phyloP scores from a whole-genome alignment of 345 rosid species.

The Angophora floribunda region DNA sequence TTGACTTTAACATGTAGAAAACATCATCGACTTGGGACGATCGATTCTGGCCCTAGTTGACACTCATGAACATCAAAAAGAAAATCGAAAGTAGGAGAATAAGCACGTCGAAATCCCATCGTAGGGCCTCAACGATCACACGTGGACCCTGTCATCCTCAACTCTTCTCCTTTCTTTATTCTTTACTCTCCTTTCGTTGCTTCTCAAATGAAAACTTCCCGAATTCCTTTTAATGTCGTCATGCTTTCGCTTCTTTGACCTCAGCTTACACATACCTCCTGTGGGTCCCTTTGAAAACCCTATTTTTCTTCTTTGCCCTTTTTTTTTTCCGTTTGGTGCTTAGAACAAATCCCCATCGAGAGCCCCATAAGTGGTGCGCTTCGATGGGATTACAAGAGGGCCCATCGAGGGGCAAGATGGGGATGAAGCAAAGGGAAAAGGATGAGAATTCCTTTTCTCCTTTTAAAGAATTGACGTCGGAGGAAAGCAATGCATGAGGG shows the following conservation, averaged over 20 bases:
- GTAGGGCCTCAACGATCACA: constrained; percentile 38
- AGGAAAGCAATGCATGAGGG: constrained; percentile 88
- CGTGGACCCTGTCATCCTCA: constrained; percentile 30
- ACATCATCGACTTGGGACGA: background rate
- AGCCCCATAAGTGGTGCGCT: constrained; percentile 40
- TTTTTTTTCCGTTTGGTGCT: background rate
- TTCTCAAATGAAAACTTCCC: background rate
- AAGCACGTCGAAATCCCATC: constrained; percentile 16
- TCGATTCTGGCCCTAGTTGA: constrained; percentile 4
- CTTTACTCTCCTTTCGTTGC: background rate
- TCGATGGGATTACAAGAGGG: constrained; percentile 15
- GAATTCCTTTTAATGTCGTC: constrained; percentile 16
- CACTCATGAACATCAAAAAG: background rate
- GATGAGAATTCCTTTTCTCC: background rate
- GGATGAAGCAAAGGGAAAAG: background rate
- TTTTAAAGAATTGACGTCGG: constrained; percentile 51
- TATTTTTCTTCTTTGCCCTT: background rate
- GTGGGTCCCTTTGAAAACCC: background rate
- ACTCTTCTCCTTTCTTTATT: background rate
- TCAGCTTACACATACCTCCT: constrained; percentile 19
- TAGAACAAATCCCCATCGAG: constrained; percentile 3
- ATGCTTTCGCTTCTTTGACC: constrained; percentile 45
- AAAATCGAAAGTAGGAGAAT: background rate
- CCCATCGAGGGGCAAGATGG: constrained; percentile 1
- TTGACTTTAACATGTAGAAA: constrained; percentile 19